Evolutionary conservation across 1,139 yeast species (phyloP), one percentile per base, ranked within the genome.

Genomic region (Hanseniaspora uvarum): DNA sequence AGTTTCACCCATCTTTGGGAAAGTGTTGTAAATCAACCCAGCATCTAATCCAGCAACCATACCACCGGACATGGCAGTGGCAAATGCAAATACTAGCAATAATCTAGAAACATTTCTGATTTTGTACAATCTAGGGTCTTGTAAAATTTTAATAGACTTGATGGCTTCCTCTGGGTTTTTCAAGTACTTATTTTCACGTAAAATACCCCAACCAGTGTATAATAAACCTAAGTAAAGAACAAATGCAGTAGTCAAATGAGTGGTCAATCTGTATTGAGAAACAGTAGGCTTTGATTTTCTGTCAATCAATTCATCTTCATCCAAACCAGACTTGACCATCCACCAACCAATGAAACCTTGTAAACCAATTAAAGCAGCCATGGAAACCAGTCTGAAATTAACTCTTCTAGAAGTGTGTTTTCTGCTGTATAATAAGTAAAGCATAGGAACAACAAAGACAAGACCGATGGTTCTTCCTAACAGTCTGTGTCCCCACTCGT

Each of bases 301-400:
- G 61, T 85, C 95, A 33, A 78, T 78, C 56, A 94, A 72, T 63
- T 84, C 83, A 52, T 83, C 77, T 65, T 85, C 84, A 65, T 89
- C 95, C 58, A 94, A 76, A 44, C 99, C 99, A 6, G 96, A 86
- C 63, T 85, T 82, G 56, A 94, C 98, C 99, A 94, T 94, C 99
- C 99, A 94, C 98, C 98, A 94, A 38, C 98, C 98, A 61, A 94
- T 84, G 54, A 83, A 83, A 48, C 98, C 98, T 72, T 94, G 98
- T 47, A 94, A 71, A 12, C 96, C 98, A 56, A 94, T 74, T 54
- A 92, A 72, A 0, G 77, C 81, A 41, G 95, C 78, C 52, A 94
- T 77, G 1, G 86, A 84, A 26, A 85, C 68, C 19, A 92, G 73
- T 58, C 88, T 75, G 56, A 73, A 73, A 51, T 88, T 83, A 3